phyloP scores from a whole-genome alignment of 2,329 filamentous ascomycete species.

The Pseudocercospora musae region DNA sequence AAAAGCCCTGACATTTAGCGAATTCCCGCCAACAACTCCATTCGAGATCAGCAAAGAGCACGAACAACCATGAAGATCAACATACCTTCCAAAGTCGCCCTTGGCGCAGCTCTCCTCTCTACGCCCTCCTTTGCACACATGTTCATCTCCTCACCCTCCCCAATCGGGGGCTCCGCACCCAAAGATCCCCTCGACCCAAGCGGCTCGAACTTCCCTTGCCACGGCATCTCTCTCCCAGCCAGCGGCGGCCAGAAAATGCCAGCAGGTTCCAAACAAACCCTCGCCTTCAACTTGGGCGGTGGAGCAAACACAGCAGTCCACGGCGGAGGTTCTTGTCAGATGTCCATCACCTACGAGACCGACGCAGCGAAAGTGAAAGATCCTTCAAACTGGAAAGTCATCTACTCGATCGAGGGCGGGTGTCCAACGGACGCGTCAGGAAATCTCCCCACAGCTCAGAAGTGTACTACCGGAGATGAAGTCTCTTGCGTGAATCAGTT shows the following conservation, averaged over 20 bases:
- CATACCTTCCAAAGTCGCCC: not conserved
- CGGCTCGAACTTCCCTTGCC: conserved; percentile 80
- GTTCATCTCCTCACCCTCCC: conserved; percentile 64
- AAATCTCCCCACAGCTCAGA: conserved; percentile 43
- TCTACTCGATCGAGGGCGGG: conserved; percentile 81
- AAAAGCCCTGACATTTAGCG: not conserved
- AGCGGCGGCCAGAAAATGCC: conserved; percentile 55
- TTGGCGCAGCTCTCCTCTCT: not conserved
- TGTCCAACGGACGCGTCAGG: conserved; percentile 65
- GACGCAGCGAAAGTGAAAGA: conserved; percentile 55
- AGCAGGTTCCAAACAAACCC: conserved; percentile 58
- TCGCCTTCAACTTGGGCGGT: conserved; percentile 55
- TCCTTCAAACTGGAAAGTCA: conserved; percentile 75
- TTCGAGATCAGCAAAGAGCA: not conserved
- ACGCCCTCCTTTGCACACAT: conserved; percentile 62
- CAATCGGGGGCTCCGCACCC: conserved; percentile 50
- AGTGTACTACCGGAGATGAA: conserved; percentile 8
- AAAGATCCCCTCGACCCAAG: conserved; percentile 62
- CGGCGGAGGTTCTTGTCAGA: conserved; percentile 88
- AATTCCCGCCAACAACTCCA: not conserved
- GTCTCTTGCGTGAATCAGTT: conserved; percentile 52
- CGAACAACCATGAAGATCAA: not conserved
- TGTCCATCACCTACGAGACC: conserved; percentile 77
- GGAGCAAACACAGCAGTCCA: conserved; percentile 69
- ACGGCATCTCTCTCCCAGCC: conserved; percentile 50